phyloP scores from a whole-genome alignment of 1,284 basidiomycete species.

The Ganoderma resinaceum region DNA sequence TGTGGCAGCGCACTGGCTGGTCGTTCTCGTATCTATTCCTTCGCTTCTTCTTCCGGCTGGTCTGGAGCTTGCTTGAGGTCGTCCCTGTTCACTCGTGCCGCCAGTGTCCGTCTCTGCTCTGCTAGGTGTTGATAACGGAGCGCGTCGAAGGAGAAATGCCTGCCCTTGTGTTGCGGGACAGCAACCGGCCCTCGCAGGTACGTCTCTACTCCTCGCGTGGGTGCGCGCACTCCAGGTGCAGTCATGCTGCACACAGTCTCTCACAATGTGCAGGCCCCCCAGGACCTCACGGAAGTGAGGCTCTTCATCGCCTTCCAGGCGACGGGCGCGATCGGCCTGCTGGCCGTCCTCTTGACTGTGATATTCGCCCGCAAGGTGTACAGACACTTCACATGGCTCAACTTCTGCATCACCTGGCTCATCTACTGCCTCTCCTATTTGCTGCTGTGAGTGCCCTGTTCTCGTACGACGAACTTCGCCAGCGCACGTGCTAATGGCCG shows the following conservation, averaged over 20 bases:
- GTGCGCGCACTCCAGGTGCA: neutral
- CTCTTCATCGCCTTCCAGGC: constrained; percentile 43
- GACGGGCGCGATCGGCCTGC: constrained; percentile 38
- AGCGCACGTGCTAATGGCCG: neutral
- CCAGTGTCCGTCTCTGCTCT: constrained; percentile 4
- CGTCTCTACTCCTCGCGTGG: neutral
- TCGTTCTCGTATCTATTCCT: constrained; percentile 5
- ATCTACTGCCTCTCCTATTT: constrained; percentile 45
- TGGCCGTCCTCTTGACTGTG: constrained; percentile 40
- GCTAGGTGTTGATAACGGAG: neutral
- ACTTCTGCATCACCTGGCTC: constrained; percentile 45
- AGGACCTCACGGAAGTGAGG: constrained; percentile 28
- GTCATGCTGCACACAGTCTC: neutral
- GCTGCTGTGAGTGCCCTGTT: constrained; percentile 32
- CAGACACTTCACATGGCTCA: constrained; percentile 45
- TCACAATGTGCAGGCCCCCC: neutral
- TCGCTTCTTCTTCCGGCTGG: constrained; percentile 26
- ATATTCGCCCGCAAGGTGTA: constrained; percentile 38
- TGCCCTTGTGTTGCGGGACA: neutral
- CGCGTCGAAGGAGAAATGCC: constrained; percentile 3
- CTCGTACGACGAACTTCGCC: neutral
- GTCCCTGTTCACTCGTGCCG: constrained; percentile 1
- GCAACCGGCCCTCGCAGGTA: neutral
- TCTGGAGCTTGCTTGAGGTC: constrained; percentile 30
- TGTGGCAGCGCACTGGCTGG: constrained; percentile 25